phyloP scores from a whole-genome alignment of 257 asterid genomes.

The Echites panduratus region DNA sequence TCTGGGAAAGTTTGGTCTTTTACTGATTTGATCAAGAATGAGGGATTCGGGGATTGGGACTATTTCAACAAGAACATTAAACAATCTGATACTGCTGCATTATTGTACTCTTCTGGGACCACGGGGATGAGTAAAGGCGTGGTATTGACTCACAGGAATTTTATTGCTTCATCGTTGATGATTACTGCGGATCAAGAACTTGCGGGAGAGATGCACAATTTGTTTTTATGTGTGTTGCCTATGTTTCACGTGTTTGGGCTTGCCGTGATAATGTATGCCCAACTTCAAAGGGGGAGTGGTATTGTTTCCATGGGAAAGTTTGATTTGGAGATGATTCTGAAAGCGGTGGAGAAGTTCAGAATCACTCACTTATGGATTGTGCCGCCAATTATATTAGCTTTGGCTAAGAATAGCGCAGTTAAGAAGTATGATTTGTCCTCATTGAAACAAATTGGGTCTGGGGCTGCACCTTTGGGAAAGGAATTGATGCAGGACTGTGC shows the following conservation, averaged over 20 bases:
- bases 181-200: constrained; percentile 59
- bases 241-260: constrained; percentile 96
- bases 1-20: constrained; percentile 24
- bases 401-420: constrained; percentile 56
- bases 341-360: constrained; percentile 52
- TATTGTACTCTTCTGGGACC: constrained; percentile 91
- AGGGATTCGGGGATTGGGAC: constrained; percentile 41
- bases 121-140: constrained; percentile 93
- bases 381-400: constrained; percentile 75
- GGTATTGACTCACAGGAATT: constrained; percentile 63
- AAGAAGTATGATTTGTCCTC: constrained; percentile 57
- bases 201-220: constrained; percentile 48
- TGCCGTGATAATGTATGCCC: constrained; percentile 57
- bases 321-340: constrained; percentile 59
- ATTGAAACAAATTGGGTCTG: constrained; percentile 72
- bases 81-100: constrained; percentile 62
- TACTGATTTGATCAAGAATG: constrained; percentile 40
- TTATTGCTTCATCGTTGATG: constrained; percentile 65
- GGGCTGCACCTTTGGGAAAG: constrained; percentile 91
- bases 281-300: constrained; percentile 79
- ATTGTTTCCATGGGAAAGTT: constrained; percentile 65
- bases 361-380: constrained; percentile 78
- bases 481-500: constrained; percentile 94
- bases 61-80: constrained; percentile 21
- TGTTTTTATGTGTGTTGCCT: constrained; percentile 64